Conservation (phyloP, 768 basidiomycete genomes). For the Collybia sordida region DNA sequence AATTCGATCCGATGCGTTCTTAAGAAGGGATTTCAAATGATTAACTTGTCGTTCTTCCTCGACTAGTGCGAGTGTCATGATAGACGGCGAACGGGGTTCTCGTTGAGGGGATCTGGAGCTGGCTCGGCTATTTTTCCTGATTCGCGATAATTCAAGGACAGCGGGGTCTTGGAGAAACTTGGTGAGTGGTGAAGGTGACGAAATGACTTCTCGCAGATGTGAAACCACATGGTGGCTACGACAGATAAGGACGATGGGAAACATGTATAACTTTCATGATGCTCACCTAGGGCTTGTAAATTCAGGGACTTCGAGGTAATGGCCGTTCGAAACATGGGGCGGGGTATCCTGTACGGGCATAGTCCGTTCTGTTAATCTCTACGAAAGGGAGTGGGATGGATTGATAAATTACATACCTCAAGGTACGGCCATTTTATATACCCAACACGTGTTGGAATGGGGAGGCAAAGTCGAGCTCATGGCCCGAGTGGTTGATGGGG, state of each 20-base stretch:
- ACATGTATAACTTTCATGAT: not conserved
- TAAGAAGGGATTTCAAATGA: slow-evolving; percentile 52
- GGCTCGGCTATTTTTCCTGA: slow-evolving; percentile 30
- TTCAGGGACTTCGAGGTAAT: slow-evolving; percentile 3
- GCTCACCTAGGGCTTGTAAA: slow-evolving; percentile 8
- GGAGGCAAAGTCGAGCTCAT: too few species aligned
- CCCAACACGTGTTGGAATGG: not conserved
- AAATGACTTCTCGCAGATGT: slow-evolving; percentile 43
- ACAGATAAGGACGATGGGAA: not conserved
- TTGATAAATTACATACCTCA: not conserved
- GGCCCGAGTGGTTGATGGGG: too few species aligned
- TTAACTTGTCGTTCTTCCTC: slow-evolving; percentile 60
- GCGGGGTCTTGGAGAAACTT: slow-evolving; percentile 45
- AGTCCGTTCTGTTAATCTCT: not conserved
- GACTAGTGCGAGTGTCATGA: slow-evolving; percentile 40
- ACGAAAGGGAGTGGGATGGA: not conserved
- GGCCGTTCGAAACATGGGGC: not conserved
- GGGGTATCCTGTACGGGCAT: slow-evolving; percentile 6
- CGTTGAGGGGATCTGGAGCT: slow-evolving; percentile 38
- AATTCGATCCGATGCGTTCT: slow-evolving; percentile 50
- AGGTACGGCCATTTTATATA: too few species aligned
- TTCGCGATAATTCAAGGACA: slow-evolving; percentile 32
- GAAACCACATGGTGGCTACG: slow-evolving; percentile 30
- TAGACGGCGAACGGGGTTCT: slow-evolving; percentile 31
- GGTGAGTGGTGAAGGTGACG: slow-evolving; percentile 43